A percentile compares a stretch with the other conserved stretches of the same genome.
Conservation (phyloP, 1,139 yeast genomes). For the Taiozyma sp. region DNA sequence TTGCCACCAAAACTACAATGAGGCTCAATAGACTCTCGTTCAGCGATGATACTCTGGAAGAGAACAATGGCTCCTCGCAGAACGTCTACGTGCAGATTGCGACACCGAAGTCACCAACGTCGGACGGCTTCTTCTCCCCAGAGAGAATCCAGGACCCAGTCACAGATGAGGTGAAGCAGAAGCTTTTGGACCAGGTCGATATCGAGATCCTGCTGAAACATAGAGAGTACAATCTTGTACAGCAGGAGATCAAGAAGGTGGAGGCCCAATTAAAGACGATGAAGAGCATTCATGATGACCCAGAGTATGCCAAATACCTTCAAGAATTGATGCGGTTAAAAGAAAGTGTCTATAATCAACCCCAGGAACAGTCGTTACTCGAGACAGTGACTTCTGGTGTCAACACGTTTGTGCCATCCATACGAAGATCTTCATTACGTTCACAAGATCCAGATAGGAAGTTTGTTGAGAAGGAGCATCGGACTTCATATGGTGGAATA, state of each 20-base stretch:
- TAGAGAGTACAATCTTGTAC: conserved; percentile 54
- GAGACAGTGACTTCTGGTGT: not conserved
- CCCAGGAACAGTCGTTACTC: conserved; percentile 15
- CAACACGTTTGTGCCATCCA: not conserved
- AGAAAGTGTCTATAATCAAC: conserved; percentile 28
- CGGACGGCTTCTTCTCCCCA: conserved; percentile 22
- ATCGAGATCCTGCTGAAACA: conserved; percentile 69
- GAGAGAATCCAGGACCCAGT: conserved; percentile 11
- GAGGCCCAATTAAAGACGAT: conserved; percentile 56
- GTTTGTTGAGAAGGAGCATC: conserved; percentile 22
- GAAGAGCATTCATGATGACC: conserved; percentile 48
- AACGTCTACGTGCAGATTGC: conserved; percentile 29
- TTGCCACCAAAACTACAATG: not conserved
- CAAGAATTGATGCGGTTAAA: conserved; percentile 11
- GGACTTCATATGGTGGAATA: conserved; percentile 29
- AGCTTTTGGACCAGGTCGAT: conserved; percentile 44
- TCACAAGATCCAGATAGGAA: conserved; percentile 18
- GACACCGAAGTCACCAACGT: conserved; percentile 38
- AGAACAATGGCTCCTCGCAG: conserved; percentile 7
- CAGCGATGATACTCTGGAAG: not conserved
- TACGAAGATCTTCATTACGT: conserved; percentile 3
- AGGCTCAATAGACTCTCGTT: not conserved
- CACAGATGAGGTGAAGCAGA: conserved; percentile 23
- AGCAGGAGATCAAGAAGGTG: conserved; percentile 60
- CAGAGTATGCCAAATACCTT: conserved; percentile 22